phyloP scores from a whole-genome alignment of 495 filamentous ascomycete species.

The Astrothelium macrocarpum region DNA sequence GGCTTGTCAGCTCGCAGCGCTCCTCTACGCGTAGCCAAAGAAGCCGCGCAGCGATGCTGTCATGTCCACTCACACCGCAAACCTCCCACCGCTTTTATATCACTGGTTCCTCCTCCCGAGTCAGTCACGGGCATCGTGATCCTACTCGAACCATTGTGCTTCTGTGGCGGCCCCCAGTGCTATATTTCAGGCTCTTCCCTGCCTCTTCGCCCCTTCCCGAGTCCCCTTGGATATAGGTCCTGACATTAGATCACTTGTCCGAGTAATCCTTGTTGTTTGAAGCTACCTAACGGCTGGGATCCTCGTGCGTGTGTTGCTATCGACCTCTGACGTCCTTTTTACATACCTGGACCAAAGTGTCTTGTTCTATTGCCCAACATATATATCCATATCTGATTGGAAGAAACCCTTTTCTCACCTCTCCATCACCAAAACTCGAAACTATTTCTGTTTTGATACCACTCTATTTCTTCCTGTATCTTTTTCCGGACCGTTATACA shows the following conservation, averaged over 20 bases:
- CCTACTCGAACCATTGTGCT: neutral
- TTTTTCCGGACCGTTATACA: neutral
- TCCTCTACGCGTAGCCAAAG: neutral
- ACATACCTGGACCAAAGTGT: neutral
- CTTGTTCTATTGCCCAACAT: neutral
- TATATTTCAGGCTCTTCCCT: neutral
- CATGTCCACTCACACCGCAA: constrained; percentile 1
- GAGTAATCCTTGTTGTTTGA: neutral
- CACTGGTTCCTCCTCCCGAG: neutral
- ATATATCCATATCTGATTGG: neutral
- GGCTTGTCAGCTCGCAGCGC: constrained; percentile 2
- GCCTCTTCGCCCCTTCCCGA: neutral
- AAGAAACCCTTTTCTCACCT: neutral
- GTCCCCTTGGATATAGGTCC: neutral
- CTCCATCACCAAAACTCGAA: neutral
- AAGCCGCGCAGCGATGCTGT: constrained; percentile 2
- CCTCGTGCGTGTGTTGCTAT: neutral
- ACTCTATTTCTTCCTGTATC: neutral
- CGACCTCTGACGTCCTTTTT: neutral
- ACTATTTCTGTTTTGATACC: neutral
- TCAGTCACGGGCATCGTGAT: constrained; percentile 3
- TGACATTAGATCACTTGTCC: neutral
- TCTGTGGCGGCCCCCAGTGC: neutral
- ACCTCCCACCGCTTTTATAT: neutral
- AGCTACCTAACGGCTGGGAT: neutral